These are phyloP conservation scores for Vanrija pseudolonga DNA, from an alignment of 1,284 basidiomycete genomes.

Conservation along the genomic window DNA sequence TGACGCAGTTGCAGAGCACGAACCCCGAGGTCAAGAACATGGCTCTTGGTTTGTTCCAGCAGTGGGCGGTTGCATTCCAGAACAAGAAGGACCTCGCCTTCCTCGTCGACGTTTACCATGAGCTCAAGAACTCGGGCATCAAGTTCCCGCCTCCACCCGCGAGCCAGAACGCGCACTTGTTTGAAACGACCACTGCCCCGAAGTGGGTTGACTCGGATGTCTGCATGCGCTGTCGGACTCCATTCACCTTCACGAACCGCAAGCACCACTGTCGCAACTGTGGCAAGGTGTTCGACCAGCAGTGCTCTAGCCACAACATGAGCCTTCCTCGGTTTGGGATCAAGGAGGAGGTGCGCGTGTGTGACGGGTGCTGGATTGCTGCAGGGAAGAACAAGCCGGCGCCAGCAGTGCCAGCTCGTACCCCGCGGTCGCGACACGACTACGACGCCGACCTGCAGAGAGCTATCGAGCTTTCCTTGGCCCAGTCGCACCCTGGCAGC, in stretches of 20 bases:
- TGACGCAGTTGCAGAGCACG: conserved; percentile 46
- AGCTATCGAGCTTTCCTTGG: conserved; percentile 86
- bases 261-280: conserved; percentile 99
- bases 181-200: conserved; percentile 58
- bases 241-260: conserved; percentile 93
- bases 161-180: conserved; percentile 32
- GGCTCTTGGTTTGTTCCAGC: conserved; percentile 76
- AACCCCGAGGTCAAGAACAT: conserved; percentile 81
- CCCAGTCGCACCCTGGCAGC: conserved; percentile 62
- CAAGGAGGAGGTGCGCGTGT: conserved; percentile 87
- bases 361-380: conserved; percentile 82
- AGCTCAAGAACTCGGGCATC: conserved; percentile 67
- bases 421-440: conserved; percentile 50
- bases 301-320: conserved; percentile 81
- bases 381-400: conserved; percentile 51
- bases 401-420: conserved; percentile 38
- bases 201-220: conserved; percentile 96
- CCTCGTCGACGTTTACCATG: conserved; percentile 73
- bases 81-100: conserved; percentile 71
- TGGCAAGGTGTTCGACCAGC: conserved; percentile 92
- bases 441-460: conserved; percentile 85
- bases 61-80: conserved; percentile 89
- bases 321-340: conserved; percentile 92
- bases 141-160: conserved; percentile 46
- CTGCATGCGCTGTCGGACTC: conserved; percentile 85